A percentile compares a stretch with the other conserved stretches of the same genome.
These are phyloP conservation scores for Nicotiana tabacum DNA, from an alignment of 257 asterid species.

Conservation along the genomic window DNA sequence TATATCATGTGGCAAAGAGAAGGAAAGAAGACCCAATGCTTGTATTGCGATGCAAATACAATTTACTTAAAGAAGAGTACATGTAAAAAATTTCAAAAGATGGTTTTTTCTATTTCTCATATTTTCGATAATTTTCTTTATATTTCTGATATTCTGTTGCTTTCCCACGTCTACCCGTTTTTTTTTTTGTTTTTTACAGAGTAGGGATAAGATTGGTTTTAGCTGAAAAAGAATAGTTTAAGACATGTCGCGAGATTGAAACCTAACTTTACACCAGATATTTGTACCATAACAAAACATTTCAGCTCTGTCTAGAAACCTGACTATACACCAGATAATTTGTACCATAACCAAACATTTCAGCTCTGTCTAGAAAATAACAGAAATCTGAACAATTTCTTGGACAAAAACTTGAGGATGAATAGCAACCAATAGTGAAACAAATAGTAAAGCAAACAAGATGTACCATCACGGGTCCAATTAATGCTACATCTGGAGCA, in stretches of 20 bases:
- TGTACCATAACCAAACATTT: neutral
- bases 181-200: neutral
- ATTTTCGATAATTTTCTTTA: neutral
- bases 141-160: neutral
- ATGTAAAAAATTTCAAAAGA: neutral
- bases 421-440: neutral
- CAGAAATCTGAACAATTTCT: neutral
- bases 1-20: neutral
- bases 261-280: neutral
- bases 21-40: neutral
- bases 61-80: neutral
- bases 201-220: neutral
- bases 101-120: neutral
- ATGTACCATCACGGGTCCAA: constrained; percentile 48
- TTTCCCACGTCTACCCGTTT: neutral
- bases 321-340: neutral
- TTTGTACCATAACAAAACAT: neutral
- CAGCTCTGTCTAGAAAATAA: neutral
- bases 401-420: neutral
- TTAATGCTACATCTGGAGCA: constrained; percentile 43
- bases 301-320: neutral
- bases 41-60: neutral
- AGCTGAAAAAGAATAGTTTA: neutral
- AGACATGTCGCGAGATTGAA: neutral
- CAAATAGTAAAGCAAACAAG: neutral